phyloP scores from a whole-genome alignment of 2,329 filamentous ascomycete species.

The Zelopaecilomyces penicillatus region DNA sequence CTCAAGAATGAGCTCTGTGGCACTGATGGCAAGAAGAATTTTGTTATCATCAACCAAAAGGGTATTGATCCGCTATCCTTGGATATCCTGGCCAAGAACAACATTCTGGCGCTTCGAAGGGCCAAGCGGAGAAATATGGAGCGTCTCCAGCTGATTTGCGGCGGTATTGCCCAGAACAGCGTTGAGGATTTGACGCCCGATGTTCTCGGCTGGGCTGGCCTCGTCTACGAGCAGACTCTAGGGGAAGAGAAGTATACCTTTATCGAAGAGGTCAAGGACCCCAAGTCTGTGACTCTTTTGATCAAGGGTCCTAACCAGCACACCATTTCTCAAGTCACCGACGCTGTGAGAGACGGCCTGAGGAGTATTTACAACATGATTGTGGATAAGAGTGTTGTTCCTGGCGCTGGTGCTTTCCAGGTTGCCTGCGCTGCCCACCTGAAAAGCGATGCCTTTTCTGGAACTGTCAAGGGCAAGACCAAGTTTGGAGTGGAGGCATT shows the following conservation, averaged over 20 bases:
- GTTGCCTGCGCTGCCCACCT: conserved; percentile 84
- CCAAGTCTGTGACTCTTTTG: conserved; percentile 92
- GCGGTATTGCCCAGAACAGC: conserved; percentile 87
- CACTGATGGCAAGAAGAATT: conserved; percentile 84
- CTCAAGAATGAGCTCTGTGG: conserved; percentile 97
- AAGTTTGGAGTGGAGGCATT: conserved; percentile 95
- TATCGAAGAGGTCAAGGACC: conserved; percentile 95
- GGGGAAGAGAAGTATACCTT: conserved; percentile 99
- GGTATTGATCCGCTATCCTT: conserved; percentile 94
- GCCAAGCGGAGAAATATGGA: conserved; percentile 99
- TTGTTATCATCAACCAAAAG: conserved; percentile 98
- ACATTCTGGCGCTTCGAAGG: conserved; percentile 85
- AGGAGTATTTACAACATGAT: conserved; percentile 99
- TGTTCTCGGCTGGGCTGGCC: conserved; percentile 87
- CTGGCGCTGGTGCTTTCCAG: conserved; percentile 92
- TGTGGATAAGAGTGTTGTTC: conserved; percentile 92
- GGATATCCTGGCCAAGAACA: conserved; percentile 95
- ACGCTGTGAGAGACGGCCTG: conserved; percentile 89
- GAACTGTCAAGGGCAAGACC: conserved; percentile 93
- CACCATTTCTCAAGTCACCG: conserved; percentile 93
- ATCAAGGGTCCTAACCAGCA: conserved; percentile 98
- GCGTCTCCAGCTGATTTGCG: conserved; percentile 87
- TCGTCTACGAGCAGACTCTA: conserved; percentile 93
- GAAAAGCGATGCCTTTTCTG: conserved; percentile 76
- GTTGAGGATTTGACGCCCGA: conserved; percentile 87